Evolutionary conservation across 2,329 filamentous ascomycete genomes (phyloP).

Genomic region (Beauveria rudraprayagi): DNA sequence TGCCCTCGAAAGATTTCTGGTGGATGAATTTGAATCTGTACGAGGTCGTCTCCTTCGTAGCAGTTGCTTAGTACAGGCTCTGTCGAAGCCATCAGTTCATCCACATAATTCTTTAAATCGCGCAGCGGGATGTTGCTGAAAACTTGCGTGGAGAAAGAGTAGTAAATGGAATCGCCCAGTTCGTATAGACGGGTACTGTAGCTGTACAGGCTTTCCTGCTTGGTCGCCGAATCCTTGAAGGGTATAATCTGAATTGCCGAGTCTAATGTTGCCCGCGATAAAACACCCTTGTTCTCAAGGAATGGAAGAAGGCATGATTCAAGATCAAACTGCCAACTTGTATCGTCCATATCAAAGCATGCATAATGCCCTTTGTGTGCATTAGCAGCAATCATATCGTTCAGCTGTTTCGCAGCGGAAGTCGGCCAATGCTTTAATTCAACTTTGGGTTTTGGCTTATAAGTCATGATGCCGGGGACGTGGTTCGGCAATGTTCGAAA

Average conservation of each 20-base stretch:
- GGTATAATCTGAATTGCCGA: conserved; percentile 31
- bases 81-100: conserved; percentile 38
- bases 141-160: conserved; percentile 34
- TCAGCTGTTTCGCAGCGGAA: conserved; percentile 25
- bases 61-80: conserved; percentile 27
- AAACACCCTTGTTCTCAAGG: conserved; percentile 32
- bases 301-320: conserved; percentile 36
- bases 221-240: conserved; percentile 30
- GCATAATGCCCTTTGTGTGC: conserved; percentile 30
- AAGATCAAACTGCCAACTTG: conserved; percentile 32
- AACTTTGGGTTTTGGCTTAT: not conserved
- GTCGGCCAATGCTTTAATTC: conserved; percentile 27
- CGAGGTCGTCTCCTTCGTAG: conserved; percentile 25
- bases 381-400: conserved; percentile 30
- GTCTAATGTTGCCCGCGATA: conserved; percentile 33
- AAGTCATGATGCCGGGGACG: not conserved
- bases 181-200: conserved; percentile 37
- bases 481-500: not conserved
- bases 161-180: conserved; percentile 33
- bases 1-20: conserved; percentile 32
- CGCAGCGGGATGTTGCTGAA: conserved; percentile 35
- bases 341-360: conserved; percentile 39
- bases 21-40: conserved; percentile 22
- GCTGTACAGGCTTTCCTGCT: conserved; percentile 35
- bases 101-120: conserved; percentile 37